Evolutionary conservation across 2,329 filamentous ascomycete species (phyloP), one percentile per base, ranked within the genome.

Genomic region (Rugonectria rugulosa): DNA sequence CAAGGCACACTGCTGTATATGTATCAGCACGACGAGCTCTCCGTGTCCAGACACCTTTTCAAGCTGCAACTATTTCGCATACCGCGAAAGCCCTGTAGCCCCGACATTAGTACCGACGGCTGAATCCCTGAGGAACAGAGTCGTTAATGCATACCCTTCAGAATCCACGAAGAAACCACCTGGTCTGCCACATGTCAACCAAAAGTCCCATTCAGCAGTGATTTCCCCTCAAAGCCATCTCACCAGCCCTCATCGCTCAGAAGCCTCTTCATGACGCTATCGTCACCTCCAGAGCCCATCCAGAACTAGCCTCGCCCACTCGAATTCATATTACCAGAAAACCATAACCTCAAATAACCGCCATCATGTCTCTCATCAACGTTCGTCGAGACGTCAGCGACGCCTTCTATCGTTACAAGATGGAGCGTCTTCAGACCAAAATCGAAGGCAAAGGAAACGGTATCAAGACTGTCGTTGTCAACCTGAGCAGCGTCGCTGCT

Each of bases 351-450:
- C n/a, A 23, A 29, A 63, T 56, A 52, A 82, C 76, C 79, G 80
- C 77, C 86, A 92, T 70, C 79, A 98, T 98, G 95, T 89, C 91
- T 85, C 93, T 91, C 81, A 84, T 99, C 87, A 99, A 99, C 81
- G 93, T 98, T 80, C 93, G 93, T 79, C 92, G 91, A 79, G 94
- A 98, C 90, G 89, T 97, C 82, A 89, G 89, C 83, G 95, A 99
- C 81, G 90, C 90, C 80, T 99, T 97, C 88, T 99, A 99, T 83
- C 95, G 95, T 78, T 99, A 99, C 88, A 99, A 99, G 88, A 99
- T 99, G 95, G 95, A 98, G 82, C 89, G 88, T 70, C 83, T 99
- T 75, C 92, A 96, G 84, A 97, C 95, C 77, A 99, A 99, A 85
- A 96, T 99, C 70, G 95, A 99, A 81, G 95, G 95, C 80, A 99